Evolutionary conservation across 2,329 filamentous ascomycete genomes (phyloP).

Genomic region (Botrytis cinerea): DNA sequence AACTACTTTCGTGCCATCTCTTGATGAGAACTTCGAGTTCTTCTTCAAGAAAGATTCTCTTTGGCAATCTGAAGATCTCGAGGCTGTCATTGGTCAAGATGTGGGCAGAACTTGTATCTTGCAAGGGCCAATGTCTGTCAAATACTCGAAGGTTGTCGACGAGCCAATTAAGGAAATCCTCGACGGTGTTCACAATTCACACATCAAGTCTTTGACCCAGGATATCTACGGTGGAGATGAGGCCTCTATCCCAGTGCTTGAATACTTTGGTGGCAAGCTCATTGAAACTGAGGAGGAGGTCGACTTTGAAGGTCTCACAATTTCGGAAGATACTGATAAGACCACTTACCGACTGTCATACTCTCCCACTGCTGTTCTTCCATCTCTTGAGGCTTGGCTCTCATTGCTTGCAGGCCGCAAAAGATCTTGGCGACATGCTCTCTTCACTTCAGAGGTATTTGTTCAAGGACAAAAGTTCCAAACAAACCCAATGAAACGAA

Average conservation of each 20-base stretch:
- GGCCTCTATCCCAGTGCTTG: slow-evolving; percentile 75
- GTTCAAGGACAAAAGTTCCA: slow-evolving; percentile 97
- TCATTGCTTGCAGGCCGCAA: slow-evolving; percentile 80
- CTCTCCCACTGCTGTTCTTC: slow-evolving; percentile 71
- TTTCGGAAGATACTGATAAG: slow-evolving; percentile 78
- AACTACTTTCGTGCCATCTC: slow-evolving; percentile 89
- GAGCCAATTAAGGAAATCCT: slow-evolving; percentile 95
- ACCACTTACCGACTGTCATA: slow-evolving; percentile 81
- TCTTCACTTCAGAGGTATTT: slow-evolving; percentile 90
- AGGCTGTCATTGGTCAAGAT: slow-evolving; percentile 93
- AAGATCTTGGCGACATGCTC: slow-evolving; percentile 91
- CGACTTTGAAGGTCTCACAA: slow-evolving; percentile 83
- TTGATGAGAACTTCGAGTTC: slow-evolving; percentile 97
- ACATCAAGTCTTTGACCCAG: slow-evolving; percentile 76
- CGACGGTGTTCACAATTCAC: slow-evolving; percentile 83
- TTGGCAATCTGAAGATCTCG: slow-evolving; percentile 97
- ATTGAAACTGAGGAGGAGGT: slow-evolving; percentile 69
- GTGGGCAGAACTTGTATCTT: slow-evolving; percentile 95
- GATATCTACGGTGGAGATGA: slow-evolving; percentile 80
- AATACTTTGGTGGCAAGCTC: slow-evolving; percentile 93
- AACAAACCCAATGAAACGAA: slow-evolving; percentile 90
- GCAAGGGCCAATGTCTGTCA: slow-evolving; percentile 89
- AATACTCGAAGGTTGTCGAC: slow-evolving; percentile 85
- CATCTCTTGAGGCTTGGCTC: slow-evolving; percentile 81
- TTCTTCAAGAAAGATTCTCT: slow-evolving; percentile 99